Evolutionary conservation across 2,329 filamentous ascomycete genomes (phyloP).

Genomic region (Aureobasidium sp.): DNA sequence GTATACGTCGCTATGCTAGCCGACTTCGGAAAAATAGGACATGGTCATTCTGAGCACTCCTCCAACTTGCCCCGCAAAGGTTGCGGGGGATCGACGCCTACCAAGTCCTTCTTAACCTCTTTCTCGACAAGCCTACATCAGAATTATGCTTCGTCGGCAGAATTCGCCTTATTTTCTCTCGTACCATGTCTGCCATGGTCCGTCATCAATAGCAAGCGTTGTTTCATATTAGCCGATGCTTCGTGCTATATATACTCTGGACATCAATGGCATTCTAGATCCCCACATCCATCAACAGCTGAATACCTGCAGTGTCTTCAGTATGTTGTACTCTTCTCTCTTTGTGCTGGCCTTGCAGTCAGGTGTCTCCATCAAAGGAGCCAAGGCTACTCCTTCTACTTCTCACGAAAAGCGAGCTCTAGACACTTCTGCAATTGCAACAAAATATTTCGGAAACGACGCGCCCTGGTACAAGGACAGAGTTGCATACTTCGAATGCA

Average conservation of each 20-base stretch:
- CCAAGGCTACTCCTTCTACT: neutral
- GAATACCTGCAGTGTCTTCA: neutral
- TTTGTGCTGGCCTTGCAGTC: neutral
- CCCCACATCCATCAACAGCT: neutral
- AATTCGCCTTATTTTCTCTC: neutral
- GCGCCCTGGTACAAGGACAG: slow-evolving; percentile 43
- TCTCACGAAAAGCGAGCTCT: neutral
- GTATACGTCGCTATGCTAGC: neutral
- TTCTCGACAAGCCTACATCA: neutral
- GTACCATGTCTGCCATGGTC: neutral
- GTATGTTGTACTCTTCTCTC: slow-evolving; percentile 16
- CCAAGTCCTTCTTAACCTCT: neutral
- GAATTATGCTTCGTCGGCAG: slow-evolving; percentile 5
- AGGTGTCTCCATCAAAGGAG: neutral
- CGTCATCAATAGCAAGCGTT: neutral
- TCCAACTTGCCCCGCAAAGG: too few relatives aligned
- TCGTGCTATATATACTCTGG: slow-evolving; percentile 6
- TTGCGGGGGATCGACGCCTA: slow-evolving; percentile 10
- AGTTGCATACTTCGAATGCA: slow-evolving; percentile 46
- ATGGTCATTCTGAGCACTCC: neutral
- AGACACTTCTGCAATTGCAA: slow-evolving; percentile 3
- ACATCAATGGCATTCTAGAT: neutral
- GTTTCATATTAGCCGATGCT: slow-evolving; percentile 11
- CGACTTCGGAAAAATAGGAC: slow-evolving; percentile 5
- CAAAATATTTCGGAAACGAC: slow-evolving; percentile 44